phyloP scores from a whole-genome alignment of 2,329 filamentous ascomycete genomes.

The Dichotomopilus funicola region DNA sequence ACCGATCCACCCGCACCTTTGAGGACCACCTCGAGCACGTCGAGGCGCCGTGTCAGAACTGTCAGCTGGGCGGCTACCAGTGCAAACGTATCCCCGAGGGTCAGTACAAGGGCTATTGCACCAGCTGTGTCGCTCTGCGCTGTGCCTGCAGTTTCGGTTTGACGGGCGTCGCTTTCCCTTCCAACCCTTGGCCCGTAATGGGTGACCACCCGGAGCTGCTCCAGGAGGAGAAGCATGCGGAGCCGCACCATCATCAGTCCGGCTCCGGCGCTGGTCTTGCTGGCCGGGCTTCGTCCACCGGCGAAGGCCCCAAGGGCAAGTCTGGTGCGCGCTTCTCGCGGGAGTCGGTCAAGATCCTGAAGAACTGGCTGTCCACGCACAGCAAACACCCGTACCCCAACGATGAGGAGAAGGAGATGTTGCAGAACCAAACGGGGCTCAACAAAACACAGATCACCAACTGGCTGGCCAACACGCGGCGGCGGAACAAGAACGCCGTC shows the following conservation, averaged over 20 bases:
- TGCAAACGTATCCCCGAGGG: slow-evolving; percentile 57
- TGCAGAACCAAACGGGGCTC: slow-evolving; percentile 73
- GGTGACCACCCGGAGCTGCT: slow-evolving; percentile 38
- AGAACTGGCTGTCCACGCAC: slow-evolving; percentile 78
- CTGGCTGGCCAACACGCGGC: slow-evolving; percentile 85
- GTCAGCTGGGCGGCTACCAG: slow-evolving; percentile 45
- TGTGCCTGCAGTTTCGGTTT: slow-evolving; percentile 52
- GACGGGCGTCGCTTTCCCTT: slow-evolving; percentile 34
- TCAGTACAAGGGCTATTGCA: slow-evolving; percentile 54
- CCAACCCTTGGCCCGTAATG: slow-evolving; percentile 41
- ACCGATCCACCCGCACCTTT: slow-evolving; percentile 28
- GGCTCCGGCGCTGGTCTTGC: slow-evolving; percentile 26
- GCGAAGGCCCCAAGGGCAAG: slow-evolving; percentile 42
- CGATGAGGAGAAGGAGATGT: slow-evolving; percentile 74
- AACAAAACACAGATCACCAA: slow-evolving; percentile 81
- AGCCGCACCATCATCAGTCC: slow-evolving; percentile 6
- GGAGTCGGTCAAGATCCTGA: slow-evolving; percentile 71
- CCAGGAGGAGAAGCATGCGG: slow-evolving; percentile 30
- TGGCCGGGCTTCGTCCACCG: slow-evolving; percentile 15
- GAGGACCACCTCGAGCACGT: slow-evolving; percentile 40
- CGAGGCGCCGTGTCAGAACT: slow-evolving; percentile 46
- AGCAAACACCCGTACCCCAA: slow-evolving; percentile 80
- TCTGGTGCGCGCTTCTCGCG: slow-evolving; percentile 71
- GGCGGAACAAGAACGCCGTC: slow-evolving; percentile 66
- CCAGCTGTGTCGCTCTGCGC: slow-evolving; percentile 54